phyloP scores from a whole-genome alignment of 2,329 filamentous ascomycete genomes.

The Monilinia vaccinii-corymbosi region DNA sequence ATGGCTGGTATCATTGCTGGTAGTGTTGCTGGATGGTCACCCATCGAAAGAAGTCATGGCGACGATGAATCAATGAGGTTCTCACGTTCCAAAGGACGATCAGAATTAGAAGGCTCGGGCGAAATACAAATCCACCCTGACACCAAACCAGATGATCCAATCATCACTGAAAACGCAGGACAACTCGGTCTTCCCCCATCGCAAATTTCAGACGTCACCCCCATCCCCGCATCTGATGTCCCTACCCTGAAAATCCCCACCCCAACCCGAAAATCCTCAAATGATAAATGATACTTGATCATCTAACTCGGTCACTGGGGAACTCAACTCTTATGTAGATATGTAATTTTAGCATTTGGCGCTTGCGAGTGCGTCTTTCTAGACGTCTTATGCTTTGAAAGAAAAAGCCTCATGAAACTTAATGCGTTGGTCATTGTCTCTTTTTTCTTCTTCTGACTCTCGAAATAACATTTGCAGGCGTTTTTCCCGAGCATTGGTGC shows the following conservation, averaged over 20 bases:
- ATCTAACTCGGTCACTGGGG: neutral
- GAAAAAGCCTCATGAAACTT: neutral
- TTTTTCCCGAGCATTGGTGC: neutral
- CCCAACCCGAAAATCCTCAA: neutral
- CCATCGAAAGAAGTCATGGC: slow-evolving; percentile 48
- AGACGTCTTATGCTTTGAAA: neutral
- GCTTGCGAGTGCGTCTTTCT: neutral
- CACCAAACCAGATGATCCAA: slow-evolving; percentile 38
- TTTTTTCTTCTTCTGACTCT: too few species aligned
- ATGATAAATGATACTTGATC: neutral
- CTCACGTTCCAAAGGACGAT: slow-evolving; percentile 20
- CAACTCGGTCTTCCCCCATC: slow-evolving; percentile 22
- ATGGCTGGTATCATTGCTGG: slow-evolving; percentile 80
- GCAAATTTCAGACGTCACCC: slow-evolving; percentile 22
- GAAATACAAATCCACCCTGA: slow-evolving; percentile 40
- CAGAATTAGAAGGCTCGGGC: slow-evolving; percentile 34
- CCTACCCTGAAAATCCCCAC: slow-evolving; percentile 2
- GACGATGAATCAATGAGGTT: slow-evolving; percentile 26
- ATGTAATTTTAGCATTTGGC: neutral
- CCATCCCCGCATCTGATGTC: slow-evolving; percentile 10
- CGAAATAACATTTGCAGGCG: neutral
- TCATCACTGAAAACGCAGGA: slow-evolving; percentile 35
- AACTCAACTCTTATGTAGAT: neutral
- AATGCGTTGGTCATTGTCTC: neutral
- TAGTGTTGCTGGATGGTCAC: slow-evolving; percentile 69